Evolutionary conservation across 2,329 filamentous ascomycete species (phyloP).

Genomic region (Trichoderma sp.): DNA sequence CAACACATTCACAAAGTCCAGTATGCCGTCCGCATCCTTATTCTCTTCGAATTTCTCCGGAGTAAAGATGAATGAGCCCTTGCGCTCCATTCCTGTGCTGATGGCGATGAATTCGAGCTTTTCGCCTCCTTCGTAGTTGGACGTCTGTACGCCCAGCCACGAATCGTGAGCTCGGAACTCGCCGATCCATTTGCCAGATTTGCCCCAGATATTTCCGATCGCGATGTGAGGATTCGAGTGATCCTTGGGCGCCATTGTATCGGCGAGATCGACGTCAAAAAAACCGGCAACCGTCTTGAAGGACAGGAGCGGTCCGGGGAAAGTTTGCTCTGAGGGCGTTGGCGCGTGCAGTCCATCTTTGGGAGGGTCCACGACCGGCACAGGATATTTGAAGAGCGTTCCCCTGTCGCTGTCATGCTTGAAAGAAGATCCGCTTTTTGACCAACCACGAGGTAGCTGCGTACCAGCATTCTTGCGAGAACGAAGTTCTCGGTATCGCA

Average conservation of each 20-base stretch:
- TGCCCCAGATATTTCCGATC: constrained; percentile 48
- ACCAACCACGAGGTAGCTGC: constrained; percentile 47
- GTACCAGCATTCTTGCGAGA: constrained; percentile 39
- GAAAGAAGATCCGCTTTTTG: constrained; percentile 43
- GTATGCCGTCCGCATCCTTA: constrained; percentile 47
- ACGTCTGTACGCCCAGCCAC: constrained; percentile 52
- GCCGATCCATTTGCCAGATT: constrained; percentile 46
- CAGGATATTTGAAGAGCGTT: constrained; percentile 48
- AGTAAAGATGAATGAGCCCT: constrained; percentile 47
- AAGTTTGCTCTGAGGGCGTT: constrained; percentile 38
- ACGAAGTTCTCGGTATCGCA: constrained; percentile 47
- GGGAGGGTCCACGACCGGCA: constrained; percentile 45
- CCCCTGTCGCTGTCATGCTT: constrained; percentile 47
- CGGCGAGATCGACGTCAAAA: constrained; percentile 48
- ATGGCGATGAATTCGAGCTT: constrained; percentile 51
- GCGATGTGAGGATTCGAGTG: constrained; percentile 47
- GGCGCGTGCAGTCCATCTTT: constrained; percentile 39
- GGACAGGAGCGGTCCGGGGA: constrained; percentile 46
- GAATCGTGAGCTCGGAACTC: constrained; percentile 50
- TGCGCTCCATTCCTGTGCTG: constrained; percentile 47
- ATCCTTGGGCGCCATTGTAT: constrained; percentile 43
- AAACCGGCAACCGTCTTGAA: constrained; percentile 47
- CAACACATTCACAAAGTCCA: constrained; percentile 53
- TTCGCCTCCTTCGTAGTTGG: constrained; percentile 51
- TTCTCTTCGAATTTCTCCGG: constrained; percentile 47